These are phyloP conservation scores for Candida nanaspora DNA, from an alignment of 805 yeast species.

Conservation along the genomic window DNA sequence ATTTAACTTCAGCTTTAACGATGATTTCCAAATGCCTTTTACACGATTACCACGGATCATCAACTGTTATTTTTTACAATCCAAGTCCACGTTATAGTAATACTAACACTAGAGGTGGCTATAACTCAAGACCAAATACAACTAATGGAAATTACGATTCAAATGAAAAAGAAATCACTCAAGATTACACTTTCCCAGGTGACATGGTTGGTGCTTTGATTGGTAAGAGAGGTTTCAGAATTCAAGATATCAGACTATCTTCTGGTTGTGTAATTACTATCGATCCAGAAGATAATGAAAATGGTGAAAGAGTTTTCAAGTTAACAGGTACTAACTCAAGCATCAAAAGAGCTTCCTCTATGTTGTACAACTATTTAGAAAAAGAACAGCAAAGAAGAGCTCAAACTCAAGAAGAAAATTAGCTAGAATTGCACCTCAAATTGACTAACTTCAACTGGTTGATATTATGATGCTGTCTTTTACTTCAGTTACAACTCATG, in stretches of 20 bases:
- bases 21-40: constrained; percentile 63
- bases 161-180: constrained; percentile 22
- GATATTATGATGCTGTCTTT: not conserved
- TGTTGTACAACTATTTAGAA: constrained; percentile 51
- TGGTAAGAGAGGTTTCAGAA: constrained; percentile 80
- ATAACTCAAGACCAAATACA: constrained; percentile 1
- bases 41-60: constrained; percentile 64
- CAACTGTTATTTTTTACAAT: constrained; percentile 56
- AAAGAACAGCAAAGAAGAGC: constrained; percentile 38
- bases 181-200: constrained; percentile 54
- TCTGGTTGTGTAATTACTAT: constrained; percentile 77
- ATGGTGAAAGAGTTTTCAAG: constrained; percentile 62
- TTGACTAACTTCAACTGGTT: too few relatives aligned
- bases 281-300: constrained; percentile 58
- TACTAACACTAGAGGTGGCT: constrained; percentile 3
- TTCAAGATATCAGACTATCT: constrained; percentile 74
- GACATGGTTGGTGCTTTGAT: constrained; percentile 85
- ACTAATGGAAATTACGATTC: not conserved
- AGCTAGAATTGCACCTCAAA: too few relatives aligned
- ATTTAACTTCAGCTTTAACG: constrained; percentile 49
- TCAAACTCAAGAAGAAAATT: constrained; percentile 2
- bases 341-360: constrained; percentile 49
- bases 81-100: constrained; percentile 31
- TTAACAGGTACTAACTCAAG: constrained; percentile 53
- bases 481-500: too few relatives aligned